Evolutionary conservation across 2,329 filamentous ascomycete genomes (phyloP), one percentile per base, ranked within the genome.

Genomic region (Cryphonectria naterciae): DNA sequence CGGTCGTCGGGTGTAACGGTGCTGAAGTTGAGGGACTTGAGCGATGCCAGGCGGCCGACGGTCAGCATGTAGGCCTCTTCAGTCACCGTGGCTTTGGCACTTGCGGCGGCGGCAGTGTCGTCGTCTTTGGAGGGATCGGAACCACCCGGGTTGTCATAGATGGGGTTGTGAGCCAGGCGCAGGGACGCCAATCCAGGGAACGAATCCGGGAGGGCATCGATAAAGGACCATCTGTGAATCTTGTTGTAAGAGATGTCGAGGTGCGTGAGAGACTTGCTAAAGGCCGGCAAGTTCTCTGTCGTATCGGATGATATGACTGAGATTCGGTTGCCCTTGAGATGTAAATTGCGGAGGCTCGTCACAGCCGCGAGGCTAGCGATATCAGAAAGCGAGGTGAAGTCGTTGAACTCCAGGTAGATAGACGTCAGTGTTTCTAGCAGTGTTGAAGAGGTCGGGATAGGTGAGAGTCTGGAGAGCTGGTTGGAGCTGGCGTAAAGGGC

Each of bases 31-130:
- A 98, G 86, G 0, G 84, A 85, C 68, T 86, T 86, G 13, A 98
- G 86, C 1, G 83, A 82, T 1, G 87, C 86, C 1, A 98, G 84
- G 2, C 94, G 92, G 39, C 91, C 93, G 37, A 97, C 84, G 0
- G 93, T 93, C 64, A 98, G 86, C 93, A 97, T 97, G 82, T 94
- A 95, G 0, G 93, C 92, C 77, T 97, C 93, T 68, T 97, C 93
- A 0, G 91, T 86, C 7, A 86, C 87, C 37, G 86, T 81, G 35
- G 82, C 80, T 68, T 82, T 83, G 68, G 82, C 78, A n/a, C 77
- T 73, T 43, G 72, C 76, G 75, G 17, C 74, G 1, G 70, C 54
- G 72, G 63, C 76, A 75, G 17, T 74, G 1, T 68, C 52, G 72
- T 56, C 75, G 35, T 2, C 58, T 19, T 35, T 62, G 17, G 58